Evolutionary conservation across 345 rosid genomes (phyloP).

Genomic region (Gossypium rotundifolium): DNA sequence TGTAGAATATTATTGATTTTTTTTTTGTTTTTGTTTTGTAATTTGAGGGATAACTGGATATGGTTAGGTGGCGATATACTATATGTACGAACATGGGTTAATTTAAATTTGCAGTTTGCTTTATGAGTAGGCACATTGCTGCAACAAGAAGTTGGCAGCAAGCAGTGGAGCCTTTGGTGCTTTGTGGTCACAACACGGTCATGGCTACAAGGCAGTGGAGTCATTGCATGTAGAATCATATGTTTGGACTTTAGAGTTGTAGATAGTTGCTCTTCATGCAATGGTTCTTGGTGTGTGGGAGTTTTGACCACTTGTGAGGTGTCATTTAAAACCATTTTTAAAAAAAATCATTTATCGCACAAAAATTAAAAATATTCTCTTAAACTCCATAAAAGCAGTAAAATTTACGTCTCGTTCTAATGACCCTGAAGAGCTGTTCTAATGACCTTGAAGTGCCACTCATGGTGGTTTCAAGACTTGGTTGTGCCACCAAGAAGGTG

Average conservation of each 20-base stretch:
- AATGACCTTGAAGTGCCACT: no score
- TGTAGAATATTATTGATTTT: not conserved
- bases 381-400: no score
- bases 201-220: not conserved
- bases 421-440: no score
- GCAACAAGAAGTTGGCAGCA: not conserved
- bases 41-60: not conserved
- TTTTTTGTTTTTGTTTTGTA: not conserved
- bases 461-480: no score
- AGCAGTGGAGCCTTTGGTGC: not conserved
- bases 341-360: no score
- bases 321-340: no score
- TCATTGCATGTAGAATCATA: not conserved
- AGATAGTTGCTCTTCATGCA: slow-evolving; percentile 9
- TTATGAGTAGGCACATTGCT: not conserved
- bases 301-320: not conserved
- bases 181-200: not conserved
- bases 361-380: no score
- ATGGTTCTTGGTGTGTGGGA: not conserved
- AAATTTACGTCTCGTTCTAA: no score
- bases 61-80: not conserved
- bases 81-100: not conserved
- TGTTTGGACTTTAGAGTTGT: not conserved
- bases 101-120: not conserved
- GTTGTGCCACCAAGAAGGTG: no score